Evolutionary conservation across 2,329 filamentous ascomycete species (phyloP).

Genomic region (Plenodomus biglobosus): DNA sequence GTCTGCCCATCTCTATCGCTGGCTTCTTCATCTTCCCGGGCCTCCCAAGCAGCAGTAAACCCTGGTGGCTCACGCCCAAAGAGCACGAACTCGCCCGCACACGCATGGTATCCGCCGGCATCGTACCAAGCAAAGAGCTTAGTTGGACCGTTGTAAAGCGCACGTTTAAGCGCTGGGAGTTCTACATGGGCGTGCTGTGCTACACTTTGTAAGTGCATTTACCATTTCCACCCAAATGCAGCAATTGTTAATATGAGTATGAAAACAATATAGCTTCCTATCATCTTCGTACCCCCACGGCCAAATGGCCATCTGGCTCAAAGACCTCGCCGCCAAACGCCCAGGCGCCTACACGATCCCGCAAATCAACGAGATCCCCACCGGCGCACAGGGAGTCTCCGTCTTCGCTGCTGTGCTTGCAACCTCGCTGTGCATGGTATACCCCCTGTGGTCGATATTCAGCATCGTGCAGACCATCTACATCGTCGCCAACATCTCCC

Average conservation of each 20-base stretch:
- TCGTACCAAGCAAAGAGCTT: slow-evolving; percentile 47
- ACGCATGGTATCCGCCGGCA: slow-evolving; percentile 34
- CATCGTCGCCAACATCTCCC: slow-evolving; percentile 50
- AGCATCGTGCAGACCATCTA: slow-evolving; percentile 46
- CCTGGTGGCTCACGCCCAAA: slow-evolving; percentile 51
- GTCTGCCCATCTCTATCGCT: slow-evolving; percentile 57
- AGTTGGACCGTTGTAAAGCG: slow-evolving; percentile 50
- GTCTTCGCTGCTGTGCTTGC: slow-evolving; percentile 54
- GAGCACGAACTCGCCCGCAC: slow-evolving; percentile 36
- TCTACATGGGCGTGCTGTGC: slow-evolving; percentile 53
- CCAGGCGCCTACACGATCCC: slow-evolving; percentile 48
- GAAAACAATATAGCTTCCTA: slow-evolving; percentile 28
- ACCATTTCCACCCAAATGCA: neutral
- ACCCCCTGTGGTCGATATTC: slow-evolving; percentile 54
- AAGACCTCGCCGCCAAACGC: slow-evolving; percentile 45
- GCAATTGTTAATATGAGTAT: slow-evolving; percentile 1
- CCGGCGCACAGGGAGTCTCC: slow-evolving; percentile 52
- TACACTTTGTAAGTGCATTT: slow-evolving; percentile 49
- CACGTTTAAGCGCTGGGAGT: slow-evolving; percentile 54
- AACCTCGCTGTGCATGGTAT: slow-evolving; percentile 55
- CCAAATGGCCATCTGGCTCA: slow-evolving; percentile 59
- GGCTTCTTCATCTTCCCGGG: slow-evolving; percentile 59
- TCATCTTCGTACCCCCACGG: slow-evolving; percentile 48
- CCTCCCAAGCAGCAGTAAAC: slow-evolving; percentile 53
- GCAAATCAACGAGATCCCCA: slow-evolving; percentile 55